phyloP scores from a whole-genome alignment of 2,329 filamentous ascomycete genomes.

The Bipolaris cookei region DNA sequence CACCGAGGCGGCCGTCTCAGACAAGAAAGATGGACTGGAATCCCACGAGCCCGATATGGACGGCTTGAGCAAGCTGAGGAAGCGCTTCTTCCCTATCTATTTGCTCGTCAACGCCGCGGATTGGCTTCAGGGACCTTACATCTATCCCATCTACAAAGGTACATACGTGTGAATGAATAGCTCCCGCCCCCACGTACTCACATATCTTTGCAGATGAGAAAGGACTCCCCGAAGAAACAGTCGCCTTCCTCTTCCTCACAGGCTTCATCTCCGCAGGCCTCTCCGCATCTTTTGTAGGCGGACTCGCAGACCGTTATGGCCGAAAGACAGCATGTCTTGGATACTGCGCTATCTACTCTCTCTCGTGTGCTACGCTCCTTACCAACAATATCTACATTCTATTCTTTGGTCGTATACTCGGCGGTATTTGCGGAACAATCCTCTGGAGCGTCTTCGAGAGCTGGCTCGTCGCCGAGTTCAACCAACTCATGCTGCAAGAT shows the following conservation, averaged over 20 bases:
- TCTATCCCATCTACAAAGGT: constrained; percentile 61
- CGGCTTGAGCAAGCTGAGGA: constrained; percentile 49
- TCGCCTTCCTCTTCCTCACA: constrained; percentile 49
- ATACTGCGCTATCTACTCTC: constrained; percentile 62
- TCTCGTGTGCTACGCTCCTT: constrained; percentile 61
- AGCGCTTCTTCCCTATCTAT: constrained; percentile 54
- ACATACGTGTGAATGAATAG: not conserved
- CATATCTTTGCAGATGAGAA: constrained; percentile 50
- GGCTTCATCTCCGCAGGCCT: constrained; percentile 59
- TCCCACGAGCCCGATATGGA: constrained; percentile 34
- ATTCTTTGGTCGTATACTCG: constrained; percentile 61
- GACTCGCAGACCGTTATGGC: constrained; percentile 58
- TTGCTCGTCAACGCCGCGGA: constrained; percentile 54
- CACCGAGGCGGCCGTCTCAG: constrained; percentile 11
- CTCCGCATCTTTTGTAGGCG: constrained; percentile 58
- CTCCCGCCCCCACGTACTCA: constrained; percentile 7
- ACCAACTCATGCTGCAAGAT: constrained; percentile 54
- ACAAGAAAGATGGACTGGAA: constrained; percentile 35
- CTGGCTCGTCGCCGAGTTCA: constrained; percentile 67
- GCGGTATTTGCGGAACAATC: constrained; percentile 62
- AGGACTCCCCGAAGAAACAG: constrained; percentile 52
- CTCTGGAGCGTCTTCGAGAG: constrained; percentile 66
- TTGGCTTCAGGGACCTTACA: constrained; percentile 59
- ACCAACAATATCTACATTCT: constrained; percentile 55
- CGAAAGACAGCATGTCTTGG: constrained; percentile 60